These are phyloP conservation scores for Musa itinerans DNA, from an alignment of 176 grass and related monocot genomes.

Conservation along the genomic window DNA sequence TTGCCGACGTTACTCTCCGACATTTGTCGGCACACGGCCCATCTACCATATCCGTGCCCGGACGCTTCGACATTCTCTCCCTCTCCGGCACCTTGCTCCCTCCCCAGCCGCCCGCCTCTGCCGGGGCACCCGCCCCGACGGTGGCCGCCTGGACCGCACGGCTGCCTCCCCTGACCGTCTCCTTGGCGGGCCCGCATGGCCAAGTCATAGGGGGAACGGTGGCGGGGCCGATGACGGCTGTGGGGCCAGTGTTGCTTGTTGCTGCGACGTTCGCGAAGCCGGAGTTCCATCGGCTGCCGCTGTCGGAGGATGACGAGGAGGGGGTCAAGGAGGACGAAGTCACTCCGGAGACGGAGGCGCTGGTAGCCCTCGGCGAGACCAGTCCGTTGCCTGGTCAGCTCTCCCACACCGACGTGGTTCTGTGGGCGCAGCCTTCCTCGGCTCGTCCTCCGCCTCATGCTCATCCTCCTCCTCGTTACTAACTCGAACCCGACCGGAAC, in stretches of 20 bases:
- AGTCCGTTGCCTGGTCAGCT: not conserved
- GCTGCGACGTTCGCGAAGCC: slow-evolving; percentile 51
- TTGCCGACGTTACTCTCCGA: slow-evolving; percentile 45
- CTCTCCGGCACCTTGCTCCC: slow-evolving; percentile 59
- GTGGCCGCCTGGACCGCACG: not conserved
- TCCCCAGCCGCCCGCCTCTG: not conserved
- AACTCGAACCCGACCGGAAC: not conserved
- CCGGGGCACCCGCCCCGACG: not conserved
- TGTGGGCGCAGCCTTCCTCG: not conserved
- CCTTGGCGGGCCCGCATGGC: slow-evolving; percentile 38
- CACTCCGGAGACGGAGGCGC: not conserved
- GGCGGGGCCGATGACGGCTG: slow-evolving; percentile 45
- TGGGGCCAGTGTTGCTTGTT: slow-evolving; percentile 47
- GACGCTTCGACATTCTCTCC: slow-evolving; percentile 65
- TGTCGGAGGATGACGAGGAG: slow-evolving; percentile 14
- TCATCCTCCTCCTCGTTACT: not conserved
- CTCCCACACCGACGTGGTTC: not conserved
- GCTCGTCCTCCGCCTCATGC: not conserved
- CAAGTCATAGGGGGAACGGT: slow-evolving; percentile 84
- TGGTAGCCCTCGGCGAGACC: not conserved
- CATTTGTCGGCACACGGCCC: slow-evolving; percentile 21
- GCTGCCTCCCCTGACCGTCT: slow-evolving; percentile 40
- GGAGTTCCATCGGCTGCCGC: slow-evolving; percentile 53
- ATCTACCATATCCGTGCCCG: slow-evolving; percentile 38
- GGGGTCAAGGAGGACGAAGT: not conserved